Percentiles rank a stretch among this genome's conserved stretches.
These are phyloP conservation scores for Asparagopsis taxiformis DNA, from an alignment of 31 red algal species.

Conservation along the genomic window DNA sequence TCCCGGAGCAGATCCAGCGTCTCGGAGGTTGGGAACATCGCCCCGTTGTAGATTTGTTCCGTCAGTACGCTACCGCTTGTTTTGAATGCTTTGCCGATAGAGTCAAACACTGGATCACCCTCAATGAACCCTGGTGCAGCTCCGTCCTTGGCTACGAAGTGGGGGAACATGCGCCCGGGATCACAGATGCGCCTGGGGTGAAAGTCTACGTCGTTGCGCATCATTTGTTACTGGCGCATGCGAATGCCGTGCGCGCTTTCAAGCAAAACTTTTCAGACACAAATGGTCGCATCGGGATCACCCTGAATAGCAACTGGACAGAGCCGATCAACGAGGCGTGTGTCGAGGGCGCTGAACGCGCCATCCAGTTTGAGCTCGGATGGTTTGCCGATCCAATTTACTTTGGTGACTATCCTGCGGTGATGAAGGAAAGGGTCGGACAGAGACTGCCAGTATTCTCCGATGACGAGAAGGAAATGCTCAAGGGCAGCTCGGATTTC, in stretches of 20 bases:
- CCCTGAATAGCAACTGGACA: conserved; percentile 55
- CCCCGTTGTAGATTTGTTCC: conserved; percentile 21
- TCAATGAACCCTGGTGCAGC: conserved; percentile 78
- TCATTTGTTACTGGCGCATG: conserved; percentile 62
- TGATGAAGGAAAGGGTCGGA: conserved; percentile 24
- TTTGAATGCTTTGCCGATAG: conserved; percentile 67
- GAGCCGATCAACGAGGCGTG: conserved; percentile 30
- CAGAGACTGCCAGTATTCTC: conserved; percentile 42
- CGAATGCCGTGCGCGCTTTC: conserved; percentile 34
- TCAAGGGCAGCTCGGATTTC: conserved; percentile 57
- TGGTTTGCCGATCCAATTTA: conserved; percentile 77
- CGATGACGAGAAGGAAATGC: conserved; percentile 33
- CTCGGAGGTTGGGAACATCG: conserved; percentile 54
- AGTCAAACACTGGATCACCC: conserved; percentile 53
- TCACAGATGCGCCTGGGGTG: conserved; percentile 15
- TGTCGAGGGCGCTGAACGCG: conserved; percentile 9
- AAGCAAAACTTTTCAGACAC: conserved; percentile 33
- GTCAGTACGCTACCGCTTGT: conserved; percentile 55
- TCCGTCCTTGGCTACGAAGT: conserved; percentile 43
- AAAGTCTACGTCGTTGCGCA: conserved; percentile 53
- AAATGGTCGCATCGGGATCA: conserved; percentile 46
- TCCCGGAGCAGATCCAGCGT: conserved; percentile 28
- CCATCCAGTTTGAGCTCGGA: conserved; percentile 61
- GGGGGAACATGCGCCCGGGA: conserved; percentile 75
- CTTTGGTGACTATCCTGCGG: conserved; percentile 58